Percentiles rank a stretch among this genome's conserved stretches.
Evolutionary conservation across 352 stramenopile species (phyloP).

Genomic region (Globisporangium paroecandrum): DNA sequence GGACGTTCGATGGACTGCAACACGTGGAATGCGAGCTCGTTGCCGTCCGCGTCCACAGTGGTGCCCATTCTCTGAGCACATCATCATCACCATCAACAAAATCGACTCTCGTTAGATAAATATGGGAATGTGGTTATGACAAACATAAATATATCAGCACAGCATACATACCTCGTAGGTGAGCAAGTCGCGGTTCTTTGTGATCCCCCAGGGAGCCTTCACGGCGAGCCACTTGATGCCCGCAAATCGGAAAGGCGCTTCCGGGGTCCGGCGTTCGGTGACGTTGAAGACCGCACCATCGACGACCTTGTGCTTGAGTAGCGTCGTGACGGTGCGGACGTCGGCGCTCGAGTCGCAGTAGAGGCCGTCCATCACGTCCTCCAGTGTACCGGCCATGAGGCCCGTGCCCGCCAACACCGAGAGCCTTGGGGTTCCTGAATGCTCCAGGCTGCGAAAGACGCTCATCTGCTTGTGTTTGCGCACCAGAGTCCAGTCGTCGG

Average conservation of each 20-base stretch:
- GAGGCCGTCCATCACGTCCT: conserved; percentile 42
- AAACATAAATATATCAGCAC: not conserved
- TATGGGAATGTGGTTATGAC: not conserved
- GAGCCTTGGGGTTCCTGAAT: not conserved
- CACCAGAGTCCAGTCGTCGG: conserved; percentile 10
- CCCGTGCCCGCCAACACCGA: conserved; percentile 13
- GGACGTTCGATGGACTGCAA: conserved; percentile 39
- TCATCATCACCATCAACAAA: conserved; percentile 1
- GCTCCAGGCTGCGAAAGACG: conserved; percentile 10
- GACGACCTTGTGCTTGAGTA: conserved; percentile 33
- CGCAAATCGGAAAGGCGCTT: conserved; percentile 37
- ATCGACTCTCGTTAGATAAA: not conserved
- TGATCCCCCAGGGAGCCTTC: conserved; percentile 26
- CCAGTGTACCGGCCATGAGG: conserved; percentile 9
- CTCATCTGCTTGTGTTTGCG: conserved; percentile 16
- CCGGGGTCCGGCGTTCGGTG: conserved; percentile 22
- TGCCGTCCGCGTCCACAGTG: conserved; percentile 23
- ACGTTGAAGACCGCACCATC: conserved; percentile 31
- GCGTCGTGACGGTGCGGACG: conserved; percentile 25
- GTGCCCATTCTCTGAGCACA: conserved; percentile 28
- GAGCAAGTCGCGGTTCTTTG: conserved; percentile 32
- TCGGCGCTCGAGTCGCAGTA: conserved; percentile 38
- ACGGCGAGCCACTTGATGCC: conserved; percentile 46
- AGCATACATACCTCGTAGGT: conserved; percentile 29
- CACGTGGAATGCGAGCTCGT: conserved; percentile 41